Evolutionary conservation across 2,329 filamentous ascomycete species (phyloP), one percentile per base, ranked within the genome.

Genomic region (Zasmidium citrigriseum): DNA sequence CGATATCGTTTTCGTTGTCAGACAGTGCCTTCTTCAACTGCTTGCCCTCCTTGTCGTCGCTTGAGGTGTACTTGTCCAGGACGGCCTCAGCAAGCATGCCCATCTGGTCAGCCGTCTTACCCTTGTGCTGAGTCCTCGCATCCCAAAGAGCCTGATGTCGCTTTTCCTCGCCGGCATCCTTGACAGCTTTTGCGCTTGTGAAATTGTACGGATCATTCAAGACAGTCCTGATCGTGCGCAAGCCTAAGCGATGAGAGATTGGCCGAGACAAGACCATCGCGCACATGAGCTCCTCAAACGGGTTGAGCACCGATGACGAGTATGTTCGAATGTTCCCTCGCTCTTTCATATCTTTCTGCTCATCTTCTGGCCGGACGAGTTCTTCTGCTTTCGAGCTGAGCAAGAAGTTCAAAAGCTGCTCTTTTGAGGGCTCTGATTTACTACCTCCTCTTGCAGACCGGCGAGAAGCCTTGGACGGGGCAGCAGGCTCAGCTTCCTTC

Each of bases 211-310:
- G 78, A 12, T 70, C 63, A 59, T 79, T 80, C 45, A 80, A 70
- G 14, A 80, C 64, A 0, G 77, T 80, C 22, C 77, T 71, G 50
- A 79, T 77, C 1, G 74, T 72, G 12, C 78, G 70, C 45, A 79
- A 68, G 12, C 78, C 77, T 0, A 81, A 71, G 23, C 68, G 70
- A 60, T 80, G 77, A 11, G 73, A 73, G 47, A 80, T 77, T 0
- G 78, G 77, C 9, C 77, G 73, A 10, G 74, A 77, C 4, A 81
- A 70, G 16, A 80, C 68, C 27, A 78, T 69, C 9, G 78, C 77
- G 55, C 72, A 74, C 24, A 80, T 64, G 1, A 81, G 72, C 59
- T 80, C 76, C 65, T 80, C 75, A 62, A 78, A 79, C 0, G 77
- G 73, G 4, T 68, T 76, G 16, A 77, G 64, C 1, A 65, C 64